Conservation (phyloP, 202 grass and related monocot genomes). For the Zoysia matrella region DNA sequence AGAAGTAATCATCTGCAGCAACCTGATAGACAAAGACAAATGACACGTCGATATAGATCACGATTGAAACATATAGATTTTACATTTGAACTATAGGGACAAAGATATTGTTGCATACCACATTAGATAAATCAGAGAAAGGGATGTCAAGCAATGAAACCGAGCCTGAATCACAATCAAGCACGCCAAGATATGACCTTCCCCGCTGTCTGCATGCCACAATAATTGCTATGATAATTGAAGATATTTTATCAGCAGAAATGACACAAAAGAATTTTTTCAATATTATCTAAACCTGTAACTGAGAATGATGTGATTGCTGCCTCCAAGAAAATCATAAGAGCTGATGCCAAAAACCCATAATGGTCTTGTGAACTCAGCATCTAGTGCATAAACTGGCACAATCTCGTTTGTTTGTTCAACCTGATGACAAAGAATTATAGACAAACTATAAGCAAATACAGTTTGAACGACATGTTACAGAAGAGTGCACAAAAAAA, state of each 20-base stretch:
- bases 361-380: constrained; percentile 86
- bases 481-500: not conserved
- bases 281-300: constrained; percentile 69
- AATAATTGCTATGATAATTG: constrained; percentile 17
- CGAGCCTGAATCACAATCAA: constrained; percentile 67
- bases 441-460: constrained; percentile 29
- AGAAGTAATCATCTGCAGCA: constrained; percentile 65
- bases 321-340: constrained; percentile 79
- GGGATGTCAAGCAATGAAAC: constrained; percentile 80
- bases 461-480: not conserved
- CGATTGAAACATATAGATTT: not conserved
- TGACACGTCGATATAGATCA: constrained; percentile 10
- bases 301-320: constrained; percentile 74
- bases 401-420: constrained; percentile 79
- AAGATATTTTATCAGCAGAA: constrained; percentile 35
- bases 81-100: not conserved
- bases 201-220: constrained; percentile 71
- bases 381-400: constrained; percentile 72
- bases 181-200: constrained; percentile 77
- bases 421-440: constrained; percentile 57
- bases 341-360: constrained; percentile 95
- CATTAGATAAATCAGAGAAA: constrained; percentile 73
- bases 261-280: constrained; percentile 9
- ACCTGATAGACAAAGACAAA: constrained; percentile 51
- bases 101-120: constrained; percentile 59